Evolutionary conservation across 768 basidiomycete genomes (phyloP).

Genomic region (Naganishia vaughanmartiniae): DNA sequence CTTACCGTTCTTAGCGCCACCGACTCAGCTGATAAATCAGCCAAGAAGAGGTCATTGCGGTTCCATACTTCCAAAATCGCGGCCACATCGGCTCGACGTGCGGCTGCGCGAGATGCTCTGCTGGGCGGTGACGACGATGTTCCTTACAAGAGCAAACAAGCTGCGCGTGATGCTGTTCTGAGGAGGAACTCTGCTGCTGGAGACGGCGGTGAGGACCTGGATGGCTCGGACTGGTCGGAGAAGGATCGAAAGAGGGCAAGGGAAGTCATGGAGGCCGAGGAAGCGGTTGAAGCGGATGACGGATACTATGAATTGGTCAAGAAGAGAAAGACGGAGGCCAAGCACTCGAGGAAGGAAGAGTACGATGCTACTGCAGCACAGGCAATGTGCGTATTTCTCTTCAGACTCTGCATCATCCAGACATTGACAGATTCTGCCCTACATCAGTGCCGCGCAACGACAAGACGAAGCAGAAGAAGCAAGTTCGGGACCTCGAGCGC

Average conservation of each 20-base stretch:
- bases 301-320: slow-evolving; percentile 92
- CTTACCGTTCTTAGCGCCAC: slow-evolving; percentile 64
- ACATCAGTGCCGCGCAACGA: slow-evolving; percentile 42
- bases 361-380: slow-evolving; percentile 67
- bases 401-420: background rate
- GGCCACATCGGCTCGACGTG: slow-evolving; percentile 70
- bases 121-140: slow-evolving; percentile 92
- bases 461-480: slow-evolving; percentile 52
- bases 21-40: slow-evolving; percentile 78
- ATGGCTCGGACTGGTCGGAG: slow-evolving; percentile 53
- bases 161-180: slow-evolving; percentile 50
- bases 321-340: slow-evolving; percentile 66
- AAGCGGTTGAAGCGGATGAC: slow-evolving; percentile 56
- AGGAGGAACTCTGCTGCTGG: slow-evolving; percentile 54
- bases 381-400: slow-evolving; percentile 58
- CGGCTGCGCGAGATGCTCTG: slow-evolving; percentile 67
- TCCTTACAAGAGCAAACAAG: slow-evolving; percentile 73
- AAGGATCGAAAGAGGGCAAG: slow-evolving; percentile 53
- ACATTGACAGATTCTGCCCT: slow-evolving; percentile 9
- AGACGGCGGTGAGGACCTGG: slow-evolving; percentile 49
- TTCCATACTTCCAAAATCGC: slow-evolving; percentile 94
- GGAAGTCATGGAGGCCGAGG: slow-evolving; percentile 40
- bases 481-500: slow-evolving; percentile 70
- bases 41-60: slow-evolving; percentile 74
- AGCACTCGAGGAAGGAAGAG: slow-evolving; percentile 73